phyloP scores from a whole-genome alignment of 108 stramenopile species.

The Ochromonas danica region DNA sequence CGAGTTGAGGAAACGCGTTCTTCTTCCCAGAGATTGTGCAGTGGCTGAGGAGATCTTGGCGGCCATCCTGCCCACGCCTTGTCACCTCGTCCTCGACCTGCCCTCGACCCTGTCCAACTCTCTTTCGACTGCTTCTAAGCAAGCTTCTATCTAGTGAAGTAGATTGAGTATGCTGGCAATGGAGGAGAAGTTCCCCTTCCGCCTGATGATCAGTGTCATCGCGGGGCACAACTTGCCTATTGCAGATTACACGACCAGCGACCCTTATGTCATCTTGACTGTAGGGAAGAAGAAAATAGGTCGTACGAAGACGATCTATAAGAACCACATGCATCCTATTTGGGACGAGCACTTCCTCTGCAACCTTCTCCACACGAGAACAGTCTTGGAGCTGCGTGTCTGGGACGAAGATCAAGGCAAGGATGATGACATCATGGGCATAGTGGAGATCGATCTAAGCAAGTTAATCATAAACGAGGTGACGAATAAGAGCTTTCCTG shows the following conservation, averaged over 20 bases:
- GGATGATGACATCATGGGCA: neutral
- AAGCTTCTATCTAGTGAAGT: too few species aligned
- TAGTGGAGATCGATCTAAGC: neutral
- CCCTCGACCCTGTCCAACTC: too few species aligned
- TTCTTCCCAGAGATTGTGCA: too few species aligned
- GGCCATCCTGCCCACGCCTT: too few species aligned
- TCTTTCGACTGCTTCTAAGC: too few species aligned
- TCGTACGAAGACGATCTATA: neutral
- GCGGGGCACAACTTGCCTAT: neutral
- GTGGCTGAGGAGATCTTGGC: too few species aligned
- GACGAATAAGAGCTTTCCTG: too few species aligned
- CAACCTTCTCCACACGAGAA: neutral
- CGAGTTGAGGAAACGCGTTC: too few species aligned
- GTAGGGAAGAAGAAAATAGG: neutral
- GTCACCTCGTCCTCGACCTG: too few species aligned
- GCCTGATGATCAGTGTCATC: neutral
- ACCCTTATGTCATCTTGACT: constrained; percentile 1
- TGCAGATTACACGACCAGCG: neutral
- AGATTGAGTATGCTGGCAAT: too few species aligned
- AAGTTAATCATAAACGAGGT: neutral
- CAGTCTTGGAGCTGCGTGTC: neutral
- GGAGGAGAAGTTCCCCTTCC: too few species aligned
- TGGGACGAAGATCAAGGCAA: constrained; percentile 2
- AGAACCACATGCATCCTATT: neutral
- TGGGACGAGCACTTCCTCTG: neutral